phyloP scores from a whole-genome alignment of 2,329 filamentous ascomycete genomes.

The Ramularia endophylla region DNA sequence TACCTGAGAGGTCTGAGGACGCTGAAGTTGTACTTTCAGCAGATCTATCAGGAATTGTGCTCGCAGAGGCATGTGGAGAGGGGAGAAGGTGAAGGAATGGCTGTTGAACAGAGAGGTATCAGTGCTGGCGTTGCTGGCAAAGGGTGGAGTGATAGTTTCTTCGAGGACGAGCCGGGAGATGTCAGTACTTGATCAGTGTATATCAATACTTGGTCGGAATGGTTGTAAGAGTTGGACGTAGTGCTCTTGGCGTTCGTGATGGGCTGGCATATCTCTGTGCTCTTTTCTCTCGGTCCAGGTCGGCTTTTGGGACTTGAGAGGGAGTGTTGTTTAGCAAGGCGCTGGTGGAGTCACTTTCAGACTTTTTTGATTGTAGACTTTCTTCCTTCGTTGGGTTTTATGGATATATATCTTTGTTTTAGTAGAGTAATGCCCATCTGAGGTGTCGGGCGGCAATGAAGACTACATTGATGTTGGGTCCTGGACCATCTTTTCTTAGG shows the following conservation, averaged over 20 bases:
- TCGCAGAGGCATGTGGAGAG: constrained; percentile 60
- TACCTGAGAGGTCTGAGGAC: constrained; percentile 81
- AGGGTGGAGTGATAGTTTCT: not conserved
- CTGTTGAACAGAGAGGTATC: constrained; percentile 66
- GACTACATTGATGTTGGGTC: no score
- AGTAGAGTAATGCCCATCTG: no score
- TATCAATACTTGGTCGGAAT: constrained; percentile 19
- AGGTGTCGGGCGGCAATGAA: no score
- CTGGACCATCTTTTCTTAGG: no score
- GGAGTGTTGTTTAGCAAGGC: no score
- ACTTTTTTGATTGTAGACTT: no score
- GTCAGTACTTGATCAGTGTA: constrained; percentile 16
- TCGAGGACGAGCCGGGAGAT: constrained; percentile 17
- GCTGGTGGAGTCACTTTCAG: no score
- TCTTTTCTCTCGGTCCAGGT: no score
- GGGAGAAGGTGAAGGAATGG: constrained; percentile 67
- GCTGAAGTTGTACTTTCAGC: constrained; percentile 75
- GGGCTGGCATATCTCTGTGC: constrained; percentile 18
- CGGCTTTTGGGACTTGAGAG: no score
- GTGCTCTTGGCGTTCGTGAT: no score
- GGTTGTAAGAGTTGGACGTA: constrained; percentile 21
- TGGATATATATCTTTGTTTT: no score
- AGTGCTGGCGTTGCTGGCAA: constrained; percentile 57
- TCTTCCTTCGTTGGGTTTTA: no score
- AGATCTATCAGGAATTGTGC: constrained; percentile 77